Evolutionary conservation across 352 stramenopile species (phyloP).

Genomic region (Pythium utonaiense): DNA sequence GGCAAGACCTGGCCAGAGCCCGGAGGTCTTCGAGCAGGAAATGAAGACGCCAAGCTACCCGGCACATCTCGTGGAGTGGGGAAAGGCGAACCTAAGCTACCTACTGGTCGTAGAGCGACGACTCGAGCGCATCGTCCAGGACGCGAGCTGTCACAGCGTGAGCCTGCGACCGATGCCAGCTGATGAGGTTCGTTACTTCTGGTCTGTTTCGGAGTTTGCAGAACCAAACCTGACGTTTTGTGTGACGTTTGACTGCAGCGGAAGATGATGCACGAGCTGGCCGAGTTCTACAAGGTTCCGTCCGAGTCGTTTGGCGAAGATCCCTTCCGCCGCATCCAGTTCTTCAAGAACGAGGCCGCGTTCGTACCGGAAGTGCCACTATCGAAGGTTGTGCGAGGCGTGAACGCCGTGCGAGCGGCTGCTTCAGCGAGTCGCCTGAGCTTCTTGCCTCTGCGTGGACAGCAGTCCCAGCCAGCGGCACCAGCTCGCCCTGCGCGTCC

Average conservation of each 20-base stretch:
- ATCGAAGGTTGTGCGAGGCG: slow-evolving; percentile 34
- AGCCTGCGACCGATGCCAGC: slow-evolving; percentile 69
- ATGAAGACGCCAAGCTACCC: slow-evolving; percentile 70
- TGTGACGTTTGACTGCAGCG: too few relatives aligned
- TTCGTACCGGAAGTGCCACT: slow-evolving; percentile 50
- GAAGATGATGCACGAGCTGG: slow-evolving; percentile 69
- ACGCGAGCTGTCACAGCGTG: slow-evolving; percentile 66
- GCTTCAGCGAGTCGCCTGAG: slow-evolving; percentile 38
- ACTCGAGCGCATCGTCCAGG: slow-evolving; percentile 66
- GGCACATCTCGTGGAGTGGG: slow-evolving; percentile 63
- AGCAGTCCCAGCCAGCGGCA: slow-evolving; percentile 22
- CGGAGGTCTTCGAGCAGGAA: slow-evolving; percentile 67
- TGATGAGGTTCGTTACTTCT: slow-evolving; percentile 35
- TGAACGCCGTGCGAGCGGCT: slow-evolving; percentile 29
- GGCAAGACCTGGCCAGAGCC: slow-evolving; percentile 33
- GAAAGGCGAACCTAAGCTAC: slow-evolving; percentile 66
- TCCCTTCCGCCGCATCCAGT: slow-evolving; percentile 60
- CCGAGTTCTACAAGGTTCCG: slow-evolving; percentile 54
- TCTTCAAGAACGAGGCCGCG: slow-evolving; percentile 67
- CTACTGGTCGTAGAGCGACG: slow-evolving; percentile 68
- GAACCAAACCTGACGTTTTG: too few relatives aligned
- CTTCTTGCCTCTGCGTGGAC: slow-evolving; percentile 49
- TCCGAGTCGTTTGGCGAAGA: slow-evolving; percentile 81
- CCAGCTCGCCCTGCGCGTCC: slow-evolving; percentile 20
- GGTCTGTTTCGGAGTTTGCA: background rate